Conservation (phyloP, 345 rosid species). For the Laguncularia racemosa region DNA sequence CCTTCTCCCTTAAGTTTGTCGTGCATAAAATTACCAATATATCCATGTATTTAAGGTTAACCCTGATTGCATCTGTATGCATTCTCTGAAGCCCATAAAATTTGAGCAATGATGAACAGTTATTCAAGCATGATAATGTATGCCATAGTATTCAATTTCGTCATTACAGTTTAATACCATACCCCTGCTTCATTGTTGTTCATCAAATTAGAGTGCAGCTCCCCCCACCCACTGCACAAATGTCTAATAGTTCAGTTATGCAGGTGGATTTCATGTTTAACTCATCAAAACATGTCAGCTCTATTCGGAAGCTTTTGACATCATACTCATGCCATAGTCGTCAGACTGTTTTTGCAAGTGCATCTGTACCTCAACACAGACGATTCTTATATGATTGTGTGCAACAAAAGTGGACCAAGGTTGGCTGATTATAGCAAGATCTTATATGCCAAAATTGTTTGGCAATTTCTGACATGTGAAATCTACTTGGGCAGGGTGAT, state of each 20-base stretch:
- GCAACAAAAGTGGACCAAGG: slow-evolving; percentile 98
- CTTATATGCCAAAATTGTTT: background rate
- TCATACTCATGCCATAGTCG: slow-evolving; percentile 61
- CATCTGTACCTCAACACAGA: slow-evolving; percentile 89
- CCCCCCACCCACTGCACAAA: background rate
- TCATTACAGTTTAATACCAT: too few relatives aligned
- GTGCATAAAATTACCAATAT: too few relatives aligned
- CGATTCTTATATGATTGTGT: slow-evolving; percentile 75
- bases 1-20: too few relatives aligned
- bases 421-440: slow-evolving; percentile 13
- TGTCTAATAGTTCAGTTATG: slow-evolving; percentile 6
- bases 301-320: slow-evolving; percentile 69
- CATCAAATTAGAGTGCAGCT: too few relatives aligned
- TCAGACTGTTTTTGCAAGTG: slow-evolving; percentile 88
- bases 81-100: too few relatives aligned
- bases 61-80: too few relatives aligned
- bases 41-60: too few relatives aligned
- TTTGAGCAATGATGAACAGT: too few relatives aligned
- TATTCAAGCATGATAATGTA: too few relatives aligned
- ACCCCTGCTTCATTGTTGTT: too few relatives aligned
- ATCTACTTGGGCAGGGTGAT: slow-evolving; percentile 39
- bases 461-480: background rate
- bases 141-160: too few relatives aligned
- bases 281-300: slow-evolving; percentile 77
- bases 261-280: slow-evolving; percentile 94